These are phyloP conservation scores for Raffaelea arxii DNA, from an alignment of 2,329 filamentous ascomycete genomes.

Conservation along the genomic window DNA sequence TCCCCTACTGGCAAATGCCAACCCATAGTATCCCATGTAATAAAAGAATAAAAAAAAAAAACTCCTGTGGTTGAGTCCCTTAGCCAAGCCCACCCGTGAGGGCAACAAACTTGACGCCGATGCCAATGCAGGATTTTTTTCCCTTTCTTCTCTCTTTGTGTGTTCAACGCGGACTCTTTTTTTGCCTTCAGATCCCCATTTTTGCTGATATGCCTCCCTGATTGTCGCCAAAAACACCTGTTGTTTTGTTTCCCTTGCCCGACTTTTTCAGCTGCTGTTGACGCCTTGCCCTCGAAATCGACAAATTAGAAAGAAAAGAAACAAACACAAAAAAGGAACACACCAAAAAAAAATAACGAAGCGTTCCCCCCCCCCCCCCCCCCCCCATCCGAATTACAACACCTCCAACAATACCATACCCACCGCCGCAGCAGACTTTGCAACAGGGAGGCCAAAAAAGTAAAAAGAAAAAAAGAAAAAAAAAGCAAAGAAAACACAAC, in stretches of 20 bases:
- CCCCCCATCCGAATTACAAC: neutral
- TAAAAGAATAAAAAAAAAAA: conserved; percentile 2
- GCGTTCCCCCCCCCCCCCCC: neutral
- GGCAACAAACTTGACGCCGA: conserved; percentile 7
- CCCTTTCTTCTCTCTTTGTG: neutral
- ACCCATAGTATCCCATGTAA: too few species aligned
- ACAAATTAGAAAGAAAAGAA: neutral
- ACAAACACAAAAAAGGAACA: neutral
- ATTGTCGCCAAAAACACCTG: conserved; percentile 2
- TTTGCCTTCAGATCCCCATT: conserved; percentile 1
- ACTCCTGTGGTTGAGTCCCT: conserved; percentile 7
- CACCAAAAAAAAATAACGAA: neutral
- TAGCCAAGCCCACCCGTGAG: conserved; percentile 6
- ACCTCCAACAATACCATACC: neutral
- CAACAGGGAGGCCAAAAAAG: neutral
- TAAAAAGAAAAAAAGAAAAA: neutral
- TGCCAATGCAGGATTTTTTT: conserved; percentile 11
- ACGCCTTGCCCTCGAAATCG: neutral
- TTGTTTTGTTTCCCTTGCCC: conserved; percentile 2
- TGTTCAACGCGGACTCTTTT: neutral
- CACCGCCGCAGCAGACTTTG: too few species aligned
- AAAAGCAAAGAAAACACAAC: neutral
- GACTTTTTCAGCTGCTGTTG: conserved; percentile 1
- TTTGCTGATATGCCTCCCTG: neutral
- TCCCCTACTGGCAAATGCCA: neutral